Evolutionary conservation across 2,329 filamentous ascomycete genomes (phyloP), one percentile per base, ranked within the genome.

Genomic region (Colletotrichum gloeosporioides): DNA sequence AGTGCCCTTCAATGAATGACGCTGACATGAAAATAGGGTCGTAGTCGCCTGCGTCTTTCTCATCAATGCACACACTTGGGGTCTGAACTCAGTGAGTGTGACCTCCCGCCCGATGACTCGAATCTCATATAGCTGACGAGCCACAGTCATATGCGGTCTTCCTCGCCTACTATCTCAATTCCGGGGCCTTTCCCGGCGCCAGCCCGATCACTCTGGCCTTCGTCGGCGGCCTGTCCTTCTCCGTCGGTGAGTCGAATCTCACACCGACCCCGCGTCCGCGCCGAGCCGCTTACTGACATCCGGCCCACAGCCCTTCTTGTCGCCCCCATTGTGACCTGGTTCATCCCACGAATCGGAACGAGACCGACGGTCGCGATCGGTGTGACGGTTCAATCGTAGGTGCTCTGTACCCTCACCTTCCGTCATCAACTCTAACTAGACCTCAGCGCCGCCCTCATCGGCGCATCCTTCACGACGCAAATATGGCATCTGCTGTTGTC

Each of bases 401-500:
- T 49, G 27, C 3, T 9, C 25, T 44, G 10, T 32, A 8, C 7
- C 15, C 25, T 31, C 4, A 18, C 22, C 32, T 4, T 7, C 32
- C 22, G 9, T 53, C 49, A 15, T 10, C 12, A 22, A n/a, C 9
- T 25, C 65, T 73, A n/a, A 73, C 65, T 29, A 16, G 25, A 18
- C n/a, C 18, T 25, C 53, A 77, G 75, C 1, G 85, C 87, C 10
- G 92, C 91, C 27, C 89, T 96, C 76, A 90, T 96, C 61, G 91
- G 91, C 3, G 94, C 95, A 9, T 94, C 92, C 16, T 96, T 95
- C 79, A 90, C 93, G 1, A 86, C 82, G 18, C 81, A 91, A 72
- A 92, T 95, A 73, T 96, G 94, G 93, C 94, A 96, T 44, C 88
- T 97, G 1, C 92, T 96, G 73, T 88, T 96, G 0, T 91, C 89